Conservation (phyloP, 1,284 basidiomycete species). For the Leccinum pachyderme region DNA sequence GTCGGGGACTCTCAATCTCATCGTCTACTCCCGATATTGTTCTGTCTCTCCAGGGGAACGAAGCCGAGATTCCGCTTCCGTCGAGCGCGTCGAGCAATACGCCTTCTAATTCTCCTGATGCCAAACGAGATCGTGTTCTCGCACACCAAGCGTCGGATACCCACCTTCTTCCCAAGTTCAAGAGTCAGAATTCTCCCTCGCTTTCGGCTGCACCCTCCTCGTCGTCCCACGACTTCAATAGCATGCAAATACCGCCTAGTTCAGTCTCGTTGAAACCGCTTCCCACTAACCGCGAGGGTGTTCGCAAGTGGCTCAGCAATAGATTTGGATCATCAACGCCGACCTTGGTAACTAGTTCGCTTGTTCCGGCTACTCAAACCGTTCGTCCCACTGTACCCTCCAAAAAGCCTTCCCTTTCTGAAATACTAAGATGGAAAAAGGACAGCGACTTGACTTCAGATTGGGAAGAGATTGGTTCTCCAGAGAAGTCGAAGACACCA, state of each 20-base stretch:
- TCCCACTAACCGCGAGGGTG: conserved; percentile 69
- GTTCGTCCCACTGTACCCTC: conserved; percentile 32
- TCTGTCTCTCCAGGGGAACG: conserved; percentile 45
- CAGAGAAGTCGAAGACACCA: conserved; percentile 45
- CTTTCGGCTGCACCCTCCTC: conserved; percentile 45
- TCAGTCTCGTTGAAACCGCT: conserved; percentile 50
- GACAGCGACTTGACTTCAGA: conserved; percentile 55
- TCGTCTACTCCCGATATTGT: conserved; percentile 64
- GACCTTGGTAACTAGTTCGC: conserved; percentile 38
- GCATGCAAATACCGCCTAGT: conserved; percentile 35
- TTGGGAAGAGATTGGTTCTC: conserved; percentile 58
- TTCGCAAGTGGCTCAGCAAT: conserved; percentile 72
- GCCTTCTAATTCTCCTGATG: conserved; percentile 51
- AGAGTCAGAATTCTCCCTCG: conserved; percentile 38
- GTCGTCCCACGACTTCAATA: conserved; percentile 48
- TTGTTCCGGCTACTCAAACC: conserved; percentile 33
- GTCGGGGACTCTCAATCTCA: conserved; percentile 47
- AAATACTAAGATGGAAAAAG: conserved; percentile 53
- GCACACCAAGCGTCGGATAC: conserved; percentile 70
- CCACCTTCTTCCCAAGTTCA: conserved; percentile 55
- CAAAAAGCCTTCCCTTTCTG: conserved; percentile 65
- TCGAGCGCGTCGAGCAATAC: conserved; percentile 50
- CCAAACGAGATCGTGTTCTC: conserved; percentile 55
- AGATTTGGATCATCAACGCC: conserved; percentile 48
- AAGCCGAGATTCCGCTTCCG: conserved; percentile 41